Evolutionary conservation across 352 stramenopile genomes (phyloP).

Genomic region (Pythium periplocum): DNA sequence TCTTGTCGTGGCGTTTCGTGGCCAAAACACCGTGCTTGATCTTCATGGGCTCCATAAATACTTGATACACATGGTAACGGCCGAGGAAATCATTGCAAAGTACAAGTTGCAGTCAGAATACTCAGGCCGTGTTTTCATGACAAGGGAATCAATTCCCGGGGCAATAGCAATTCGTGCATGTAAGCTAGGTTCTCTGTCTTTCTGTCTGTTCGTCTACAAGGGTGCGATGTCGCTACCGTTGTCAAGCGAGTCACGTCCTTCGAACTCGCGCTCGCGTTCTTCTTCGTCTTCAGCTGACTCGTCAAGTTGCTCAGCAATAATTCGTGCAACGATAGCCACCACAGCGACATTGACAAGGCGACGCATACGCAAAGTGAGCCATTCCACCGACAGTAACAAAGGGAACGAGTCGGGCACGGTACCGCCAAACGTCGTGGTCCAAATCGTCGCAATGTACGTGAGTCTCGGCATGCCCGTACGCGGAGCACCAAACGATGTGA

Average conservation of each 20-base stretch:
- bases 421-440: constrained; percentile 33
- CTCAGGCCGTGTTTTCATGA: too few relatives aligned
- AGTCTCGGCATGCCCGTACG: constrained; percentile 26
- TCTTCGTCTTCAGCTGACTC: constrained; percentile 70
- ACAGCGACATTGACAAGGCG: constrained; percentile 60
- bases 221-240: too few relatives aligned
- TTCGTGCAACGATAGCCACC: constrained; percentile 58
- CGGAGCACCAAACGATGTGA: constrained; percentile 49
- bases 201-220: too few relatives aligned
- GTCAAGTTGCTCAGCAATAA: constrained; percentile 66
- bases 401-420: constrained; percentile 34
- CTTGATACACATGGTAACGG: background rate
- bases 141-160: too few relatives aligned
- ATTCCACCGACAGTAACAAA: constrained; percentile 43
- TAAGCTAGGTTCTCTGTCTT: too few relatives aligned
- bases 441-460: constrained; percentile 56
- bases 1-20: too few relatives aligned
- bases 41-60: constrained; percentile 11
- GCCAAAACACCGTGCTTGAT: too few relatives aligned
- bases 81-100: too few relatives aligned
- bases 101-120: too few relatives aligned
- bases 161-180: too few relatives aligned
- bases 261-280: constrained; percentile 21
- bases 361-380: constrained; percentile 46
- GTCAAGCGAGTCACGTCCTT: too few relatives aligned